Percentiles rank a stretch among this genome's conserved stretches.
Evolutionary conservation across 331 rosid species (phyloP).

Genomic region (Saraca asoca): DNA sequence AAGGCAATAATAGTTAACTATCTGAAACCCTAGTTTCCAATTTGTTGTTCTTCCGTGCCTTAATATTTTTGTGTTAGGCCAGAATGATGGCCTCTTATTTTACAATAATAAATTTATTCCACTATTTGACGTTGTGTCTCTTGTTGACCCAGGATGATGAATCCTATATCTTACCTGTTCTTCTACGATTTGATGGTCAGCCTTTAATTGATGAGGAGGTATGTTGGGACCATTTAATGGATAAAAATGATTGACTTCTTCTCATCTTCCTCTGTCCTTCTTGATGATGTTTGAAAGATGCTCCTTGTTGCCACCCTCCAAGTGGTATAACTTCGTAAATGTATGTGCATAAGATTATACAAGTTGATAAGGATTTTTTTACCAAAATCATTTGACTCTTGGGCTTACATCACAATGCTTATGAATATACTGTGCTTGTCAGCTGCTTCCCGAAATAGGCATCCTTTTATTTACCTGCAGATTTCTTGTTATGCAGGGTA

Average conservation of each 20-base stretch:
- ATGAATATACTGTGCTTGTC: neutral
- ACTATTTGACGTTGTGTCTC: constrained; percentile 34
- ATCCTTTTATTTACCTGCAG: constrained; percentile 27
- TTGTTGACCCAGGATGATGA: constrained; percentile 82
- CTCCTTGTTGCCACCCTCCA: constrained; percentile 25
- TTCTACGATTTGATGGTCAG: constrained; percentile 86
- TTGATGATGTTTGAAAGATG: constrained; percentile 19
- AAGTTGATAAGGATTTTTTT: constrained; percentile 19
- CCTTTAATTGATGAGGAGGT: constrained; percentile 98
- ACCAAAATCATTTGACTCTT: neutral
- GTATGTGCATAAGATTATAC: constrained; percentile 22
- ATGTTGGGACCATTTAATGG: constrained; percentile 39
- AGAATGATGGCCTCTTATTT: neutral
- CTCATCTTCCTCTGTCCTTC: constrained; percentile 14
- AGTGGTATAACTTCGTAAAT: constrained; percentile 22
- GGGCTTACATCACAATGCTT: constrained; percentile 5
- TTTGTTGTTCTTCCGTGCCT: constrained; percentile 2
- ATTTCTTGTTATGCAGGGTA: constrained; percentile 76
- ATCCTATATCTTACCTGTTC: constrained; percentile 90
- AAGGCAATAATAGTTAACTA: constrained; percentile 6
- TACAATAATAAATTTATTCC: neutral
- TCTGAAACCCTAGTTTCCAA: constrained; percentile 26
- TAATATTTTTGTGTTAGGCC: constrained; percentile 1
- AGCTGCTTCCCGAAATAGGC: constrained; percentile 18
- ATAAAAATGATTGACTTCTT: constrained; percentile 9